Percentiles rank a stretch among this genome's conserved stretches.
phyloP scores from a whole-genome alignment of 176 grass and related monocot genomes.

The Oryza glaberrima region DNA sequence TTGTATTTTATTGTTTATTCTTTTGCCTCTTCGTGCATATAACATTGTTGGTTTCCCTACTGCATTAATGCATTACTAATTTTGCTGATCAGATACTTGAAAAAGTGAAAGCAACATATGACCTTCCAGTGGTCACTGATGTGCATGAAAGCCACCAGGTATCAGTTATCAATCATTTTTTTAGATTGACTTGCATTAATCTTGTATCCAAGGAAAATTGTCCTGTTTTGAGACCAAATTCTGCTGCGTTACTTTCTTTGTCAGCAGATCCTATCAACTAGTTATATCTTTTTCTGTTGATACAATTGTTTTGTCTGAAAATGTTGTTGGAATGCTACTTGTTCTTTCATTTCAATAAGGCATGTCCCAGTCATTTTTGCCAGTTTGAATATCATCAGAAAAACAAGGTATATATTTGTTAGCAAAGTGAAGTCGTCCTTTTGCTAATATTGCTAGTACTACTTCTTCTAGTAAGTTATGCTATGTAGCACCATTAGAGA shows the following conservation, averaged over 20 bases:
- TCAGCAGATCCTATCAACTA: conserved; percentile 4
- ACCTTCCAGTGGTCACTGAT: conserved; percentile 87
- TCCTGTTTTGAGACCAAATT: conserved; percentile 13
- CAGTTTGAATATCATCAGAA: neutral
- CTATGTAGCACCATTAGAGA: conserved; percentile 24
- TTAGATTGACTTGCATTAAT: neutral
- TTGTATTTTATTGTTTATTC: neutral
- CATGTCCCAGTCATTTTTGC: neutral
- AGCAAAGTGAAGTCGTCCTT: neutral
- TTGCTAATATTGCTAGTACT: conserved; percentile 1
- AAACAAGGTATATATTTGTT: neutral
- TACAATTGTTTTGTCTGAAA: neutral
- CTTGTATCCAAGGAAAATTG: conserved; percentile 1
- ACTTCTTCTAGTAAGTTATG: neutral
- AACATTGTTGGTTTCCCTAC: neutral
- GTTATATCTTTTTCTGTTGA: neutral
- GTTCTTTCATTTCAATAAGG: conserved; percentile 9
- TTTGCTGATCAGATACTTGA: conserved; percentile 74
- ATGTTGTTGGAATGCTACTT: conserved; percentile 11
- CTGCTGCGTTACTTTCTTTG: neutral
- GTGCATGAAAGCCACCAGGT: conserved; percentile 97
- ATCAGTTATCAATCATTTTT: neutral
- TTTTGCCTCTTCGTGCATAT: neutral
- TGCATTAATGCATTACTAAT: neutral
- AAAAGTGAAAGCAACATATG: conserved; percentile 85